Base-by-base conservation (phyloP, 805 yeast species). In the Kodamaea leandrae region DNA sequence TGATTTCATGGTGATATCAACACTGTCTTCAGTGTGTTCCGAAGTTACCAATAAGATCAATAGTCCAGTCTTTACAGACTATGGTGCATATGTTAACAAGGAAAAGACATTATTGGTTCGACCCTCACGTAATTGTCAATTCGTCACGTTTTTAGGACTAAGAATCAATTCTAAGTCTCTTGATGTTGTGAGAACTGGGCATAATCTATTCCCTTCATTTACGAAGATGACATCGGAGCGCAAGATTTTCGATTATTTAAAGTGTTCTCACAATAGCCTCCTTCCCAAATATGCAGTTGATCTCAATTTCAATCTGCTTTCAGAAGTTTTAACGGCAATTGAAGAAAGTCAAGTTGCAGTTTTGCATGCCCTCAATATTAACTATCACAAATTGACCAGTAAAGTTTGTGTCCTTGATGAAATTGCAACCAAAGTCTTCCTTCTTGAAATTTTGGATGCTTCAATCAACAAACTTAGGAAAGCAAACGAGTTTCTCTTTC, bases 1-100 rank as follows among this genome's bases (percentile, higher is more conserved):
- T 61, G 98, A 90, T 57, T 90, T 90, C 52, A 55, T 90, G 19
- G 67, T 87, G n/a, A 60, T 90, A 0, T 74, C 93, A 0, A 66
- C 78, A 0, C 55, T 68, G 25, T 19, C 50, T 8, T 38, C 43
- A 2, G 49, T 47, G 3, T 60, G 63, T 38, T 32, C 52, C 4
- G 28, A 38, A 16, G 60, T 58, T 6, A 39, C 46, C 26, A 41
- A 32, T 1, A 39, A 55, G 1, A 52, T 61, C 1, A 38, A 47
- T 4, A 55, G 64, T 8, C 30, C 42, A 1, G 43, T 29, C 4
- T 54, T 64, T n/a, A 48, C 51, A 24, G 32, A 40, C 1, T 60
- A 57, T 43, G 74, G 74, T 1, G 74, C 71, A 1, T 54, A 47
- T 37, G 53, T 66, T 3, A 69, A 69, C 45, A 47, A 45, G 13